These are phyloP conservation scores for Mycena olivaceomarginata DNA, from an alignment of 768 basidiomycete genomes.

Conservation along the genomic window DNA sequence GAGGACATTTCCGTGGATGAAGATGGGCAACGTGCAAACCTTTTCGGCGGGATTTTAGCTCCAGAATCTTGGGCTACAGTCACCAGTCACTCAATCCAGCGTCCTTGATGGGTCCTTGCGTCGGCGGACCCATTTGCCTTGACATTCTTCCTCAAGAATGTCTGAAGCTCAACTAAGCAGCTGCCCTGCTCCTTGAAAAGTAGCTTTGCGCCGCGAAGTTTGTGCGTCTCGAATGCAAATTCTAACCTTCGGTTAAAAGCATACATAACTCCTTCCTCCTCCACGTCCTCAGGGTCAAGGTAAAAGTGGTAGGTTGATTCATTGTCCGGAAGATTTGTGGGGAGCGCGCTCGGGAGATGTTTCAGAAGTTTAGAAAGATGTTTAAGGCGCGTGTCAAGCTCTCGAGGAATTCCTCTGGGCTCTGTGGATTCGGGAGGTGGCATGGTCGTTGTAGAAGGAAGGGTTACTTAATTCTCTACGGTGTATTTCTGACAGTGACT, in stretches of 20 bases:
- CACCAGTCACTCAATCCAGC: constrained; percentile 16
- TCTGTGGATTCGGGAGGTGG: too few relatives aligned
- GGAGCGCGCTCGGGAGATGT: not conserved
- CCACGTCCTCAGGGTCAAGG: constrained; percentile 10
- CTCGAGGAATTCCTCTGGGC: constrained; percentile 1
- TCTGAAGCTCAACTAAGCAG: not conserved
- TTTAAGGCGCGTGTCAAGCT: not conserved
- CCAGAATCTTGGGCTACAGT: not conserved
- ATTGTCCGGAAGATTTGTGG: not conserved
- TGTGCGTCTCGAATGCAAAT: constrained; percentile 7
- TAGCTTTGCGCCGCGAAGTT: not conserved
- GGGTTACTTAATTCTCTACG: too few relatives aligned
- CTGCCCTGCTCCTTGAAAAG: constrained; percentile 11
- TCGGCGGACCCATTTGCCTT: not conserved
- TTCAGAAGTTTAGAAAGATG: constrained; percentile 9
- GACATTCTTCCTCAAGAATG: not conserved
- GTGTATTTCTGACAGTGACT: too few relatives aligned
- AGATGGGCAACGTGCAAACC: not conserved
- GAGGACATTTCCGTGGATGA: not conserved
- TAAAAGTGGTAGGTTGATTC: constrained; percentile 16
- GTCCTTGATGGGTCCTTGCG: not conserved
- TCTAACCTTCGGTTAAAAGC: constrained; percentile 21
- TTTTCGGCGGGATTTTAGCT: too few relatives aligned
- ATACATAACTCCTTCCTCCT: constrained; percentile 9
- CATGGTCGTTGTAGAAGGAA: too few relatives aligned